Evolutionary conservation across 805 yeast genomes (phyloP).

Genomic region (Monosporozyma siamensis): DNA sequence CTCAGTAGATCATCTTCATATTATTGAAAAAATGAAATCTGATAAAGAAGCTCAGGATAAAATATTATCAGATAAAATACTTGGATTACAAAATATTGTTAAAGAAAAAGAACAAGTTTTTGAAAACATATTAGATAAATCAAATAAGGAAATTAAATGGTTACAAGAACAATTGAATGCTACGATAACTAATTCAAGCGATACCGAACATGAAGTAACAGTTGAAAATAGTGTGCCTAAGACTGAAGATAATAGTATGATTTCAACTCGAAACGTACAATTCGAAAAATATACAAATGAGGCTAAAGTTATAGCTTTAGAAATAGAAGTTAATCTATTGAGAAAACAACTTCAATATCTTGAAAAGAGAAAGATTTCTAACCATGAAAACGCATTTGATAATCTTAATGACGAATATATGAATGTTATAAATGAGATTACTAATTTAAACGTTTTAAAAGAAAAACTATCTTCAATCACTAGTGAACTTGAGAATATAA

Average conservation of each 20-base stretch:
- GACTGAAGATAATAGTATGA: background rate
- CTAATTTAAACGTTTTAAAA: slow-evolving; percentile 5
- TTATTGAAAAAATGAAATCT: too few relatives aligned
- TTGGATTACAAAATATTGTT: background rate
- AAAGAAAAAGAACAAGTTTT: background rate
- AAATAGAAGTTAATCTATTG: slow-evolving; percentile 3
- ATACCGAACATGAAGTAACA: too few relatives aligned
- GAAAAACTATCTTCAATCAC: slow-evolving; percentile 1
- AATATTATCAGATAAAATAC: too few relatives aligned
- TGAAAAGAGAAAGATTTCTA: background rate
- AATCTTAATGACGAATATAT: background rate
- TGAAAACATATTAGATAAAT: slow-evolving; percentile 6
- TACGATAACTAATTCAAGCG: too few relatives aligned
- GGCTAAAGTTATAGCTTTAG: background rate
- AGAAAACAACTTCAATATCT: background rate
- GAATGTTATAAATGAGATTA: background rate
- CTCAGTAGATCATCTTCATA: too few relatives aligned
- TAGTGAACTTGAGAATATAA: background rate
- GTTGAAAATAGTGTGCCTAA: slow-evolving; percentile 29
- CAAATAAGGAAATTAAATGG: slow-evolving; percentile 45
- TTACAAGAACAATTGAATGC: slow-evolving; percentile 54
- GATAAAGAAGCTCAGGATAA: too few relatives aligned
- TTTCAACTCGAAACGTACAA: slow-evolving; percentile 54
- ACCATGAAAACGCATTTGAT: too few relatives aligned
- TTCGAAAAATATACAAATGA: slow-evolving; percentile 29